Percentiles rank a stretch among this genome's conserved stretches.
These are phyloP conservation scores for Colletotrichum costaricense DNA, from an alignment of 2,329 filamentous ascomycete species.

Conservation along the genomic window DNA sequence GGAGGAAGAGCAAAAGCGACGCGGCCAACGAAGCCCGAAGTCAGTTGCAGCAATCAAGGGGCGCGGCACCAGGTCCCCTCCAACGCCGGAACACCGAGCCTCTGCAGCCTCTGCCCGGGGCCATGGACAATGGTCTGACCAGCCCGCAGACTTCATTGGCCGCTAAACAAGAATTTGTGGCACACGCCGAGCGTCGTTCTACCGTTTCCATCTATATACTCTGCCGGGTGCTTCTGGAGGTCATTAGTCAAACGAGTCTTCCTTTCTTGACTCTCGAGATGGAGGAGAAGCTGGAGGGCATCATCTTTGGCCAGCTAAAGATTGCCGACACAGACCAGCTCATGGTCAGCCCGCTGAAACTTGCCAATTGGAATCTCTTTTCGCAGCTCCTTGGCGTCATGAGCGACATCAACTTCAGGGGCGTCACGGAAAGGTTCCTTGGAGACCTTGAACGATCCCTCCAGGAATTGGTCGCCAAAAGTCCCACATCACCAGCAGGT, in stretches of 20 bases:
- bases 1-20: slow-evolving; percentile 96
- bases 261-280: slow-evolving; percentile 88
- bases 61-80: slow-evolving; percentile 58
- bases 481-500: slow-evolving; percentile 64
- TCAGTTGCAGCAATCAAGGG: slow-evolving; percentile 66
- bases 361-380: slow-evolving; percentile 97
- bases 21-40: slow-evolving; percentile 77
- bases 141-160: slow-evolving; percentile 51
- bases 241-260: slow-evolving; percentile 90
- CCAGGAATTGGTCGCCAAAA: slow-evolving; percentile 79
- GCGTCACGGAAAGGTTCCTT: slow-evolving; percentile 85
- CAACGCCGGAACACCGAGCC: slow-evolving; percentile 82
- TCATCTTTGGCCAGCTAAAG: slow-evolving; percentile 96
- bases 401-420: slow-evolving; percentile 91
- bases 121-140: slow-evolving; percentile 43
- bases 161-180: slow-evolving; percentile 76
- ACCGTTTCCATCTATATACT: slow-evolving; percentile 96
- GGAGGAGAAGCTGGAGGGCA: slow-evolving; percentile 92
- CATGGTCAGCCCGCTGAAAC: slow-evolving; percentile 80
- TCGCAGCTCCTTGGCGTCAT: slow-evolving; percentile 94
- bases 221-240: slow-evolving; percentile 92
- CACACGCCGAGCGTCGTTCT: slow-evolving; percentile 87
- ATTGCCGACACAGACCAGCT: slow-evolving; percentile 87
- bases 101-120: slow-evolving; percentile 55
- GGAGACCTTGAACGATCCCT: slow-evolving; percentile 83